A percentile compares a stretch with the other conserved stretches of the same genome.
Evolutionary conservation across 495 filamentous ascomycete species (phyloP).

Genomic region (Paragyromitra xinjiangensis): DNA sequence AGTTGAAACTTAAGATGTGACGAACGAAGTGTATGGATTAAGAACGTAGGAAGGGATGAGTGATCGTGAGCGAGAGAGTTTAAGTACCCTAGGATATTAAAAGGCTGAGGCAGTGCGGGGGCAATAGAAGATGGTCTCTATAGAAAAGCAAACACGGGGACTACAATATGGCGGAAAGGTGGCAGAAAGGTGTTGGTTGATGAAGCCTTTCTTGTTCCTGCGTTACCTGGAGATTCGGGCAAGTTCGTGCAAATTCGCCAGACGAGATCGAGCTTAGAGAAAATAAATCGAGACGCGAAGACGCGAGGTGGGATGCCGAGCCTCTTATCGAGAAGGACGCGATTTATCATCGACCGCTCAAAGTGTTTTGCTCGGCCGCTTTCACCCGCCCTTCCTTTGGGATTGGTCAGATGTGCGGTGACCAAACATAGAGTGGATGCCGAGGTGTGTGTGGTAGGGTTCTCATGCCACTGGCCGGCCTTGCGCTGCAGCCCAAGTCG

Average conservation of each 20-base stretch:
- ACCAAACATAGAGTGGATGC: slow-evolving; percentile 13
- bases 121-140: slow-evolving; percentile 19
- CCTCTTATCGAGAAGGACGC: slow-evolving; percentile 25
- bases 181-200: slow-evolving; percentile 29
- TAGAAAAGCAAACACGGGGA: slow-evolving; percentile 20
- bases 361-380: slow-evolving; percentile 13
- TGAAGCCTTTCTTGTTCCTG: slow-evolving; percentile 7
- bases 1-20: slow-evolving; percentile 23
- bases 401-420: slow-evolving; percentile 24
- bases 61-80: slow-evolving; percentile 14
- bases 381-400: background rate
- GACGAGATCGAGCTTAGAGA: slow-evolving; percentile 16
- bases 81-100: slow-evolving; percentile 27
- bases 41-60: slow-evolving; percentile 10
- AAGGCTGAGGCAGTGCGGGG: slow-evolving; percentile 18
- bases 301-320: slow-evolving; percentile 7
- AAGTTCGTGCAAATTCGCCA: background rate
- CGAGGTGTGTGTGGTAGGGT: background rate
- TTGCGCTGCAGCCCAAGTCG: slow-evolving; percentile 11
- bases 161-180: slow-evolving; percentile 11
- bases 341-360: slow-evolving; percentile 28
- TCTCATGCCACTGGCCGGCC: background rate
- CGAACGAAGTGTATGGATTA: slow-evolving; percentile 1
- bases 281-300: slow-evolving; percentile 24
- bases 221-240: slow-evolving; percentile 7